Conservation (phyloP, 805 yeast species). For the Starmerella gropengiesseri region DNA sequence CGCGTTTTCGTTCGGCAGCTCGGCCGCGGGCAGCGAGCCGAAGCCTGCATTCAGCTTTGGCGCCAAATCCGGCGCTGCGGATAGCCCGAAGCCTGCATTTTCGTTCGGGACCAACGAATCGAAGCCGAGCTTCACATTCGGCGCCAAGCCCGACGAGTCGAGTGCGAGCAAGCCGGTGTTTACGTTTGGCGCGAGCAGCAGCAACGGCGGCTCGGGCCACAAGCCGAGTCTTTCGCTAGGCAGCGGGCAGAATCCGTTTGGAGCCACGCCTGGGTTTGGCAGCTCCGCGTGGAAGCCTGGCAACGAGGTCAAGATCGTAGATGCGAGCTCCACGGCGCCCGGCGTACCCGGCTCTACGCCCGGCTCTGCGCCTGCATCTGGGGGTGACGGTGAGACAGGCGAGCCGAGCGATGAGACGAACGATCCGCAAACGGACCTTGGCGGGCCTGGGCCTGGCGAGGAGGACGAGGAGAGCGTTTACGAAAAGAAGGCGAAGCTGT, state of each 20-base stretch:
- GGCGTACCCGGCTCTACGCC: constrained; percentile 35
- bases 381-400: constrained; percentile 31
- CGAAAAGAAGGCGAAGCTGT: constrained; percentile 61
- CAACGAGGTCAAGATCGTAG: constrained; percentile 15
- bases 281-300: constrained; percentile 22
- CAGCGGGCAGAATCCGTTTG: constrained; percentile 18
- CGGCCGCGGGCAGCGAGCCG: constrained; percentile 12
- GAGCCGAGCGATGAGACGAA: constrained; percentile 35
- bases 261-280: background rate
- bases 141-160: background rate
- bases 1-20: constrained; percentile 6
- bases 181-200: background rate
- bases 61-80: constrained; percentile 4
- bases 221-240: constrained; percentile 14
- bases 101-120: constrained; percentile 8
- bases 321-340: constrained; percentile 23
- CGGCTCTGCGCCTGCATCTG: constrained; percentile 36
- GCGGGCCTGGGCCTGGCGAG: constrained; percentile 65
- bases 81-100: constrained; percentile 13
- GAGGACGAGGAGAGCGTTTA: constrained; percentile 60
- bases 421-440: constrained; percentile 38
- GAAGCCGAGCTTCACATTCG: constrained; percentile 17
- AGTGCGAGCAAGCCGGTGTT: background rate
- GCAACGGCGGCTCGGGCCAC: background rate
- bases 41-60: constrained; percentile 14